Conservation (phyloP, 352 stramenopile species). For the Aphanomyces cochlioides region DNA sequence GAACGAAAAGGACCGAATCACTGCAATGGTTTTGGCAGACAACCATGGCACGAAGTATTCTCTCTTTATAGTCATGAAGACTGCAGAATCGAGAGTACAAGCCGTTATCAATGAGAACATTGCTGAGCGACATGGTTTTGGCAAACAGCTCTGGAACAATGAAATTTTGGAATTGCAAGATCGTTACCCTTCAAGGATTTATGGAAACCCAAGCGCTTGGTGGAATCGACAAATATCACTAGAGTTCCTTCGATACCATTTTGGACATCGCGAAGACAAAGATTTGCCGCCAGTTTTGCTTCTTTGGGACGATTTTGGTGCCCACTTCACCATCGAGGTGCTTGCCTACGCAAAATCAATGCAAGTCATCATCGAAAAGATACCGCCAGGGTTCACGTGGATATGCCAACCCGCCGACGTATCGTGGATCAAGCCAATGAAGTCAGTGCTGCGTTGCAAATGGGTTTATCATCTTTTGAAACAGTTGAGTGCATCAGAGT, state of each 20-base stretch:
- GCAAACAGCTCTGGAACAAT: slow-evolving; percentile 24
- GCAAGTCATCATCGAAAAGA: slow-evolving; percentile 9
- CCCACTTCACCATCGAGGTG: slow-evolving; percentile 9
- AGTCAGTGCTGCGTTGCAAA: not conserved
- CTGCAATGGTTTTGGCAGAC: slow-evolving; percentile 33
- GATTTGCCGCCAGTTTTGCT: not conserved
- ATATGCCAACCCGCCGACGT: slow-evolving; percentile 19
- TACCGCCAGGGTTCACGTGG: slow-evolving; percentile 17
- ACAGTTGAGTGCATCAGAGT: not conserved
- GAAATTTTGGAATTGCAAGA: slow-evolving; percentile 31
- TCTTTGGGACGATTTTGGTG: slow-evolving; percentile 15
- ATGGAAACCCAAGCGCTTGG: slow-evolving; percentile 36
- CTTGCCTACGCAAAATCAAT: slow-evolving; percentile 15
- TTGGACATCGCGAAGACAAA: slow-evolving; percentile 23
- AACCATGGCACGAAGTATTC: slow-evolving; percentile 33
- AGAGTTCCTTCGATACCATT: slow-evolving; percentile 33
- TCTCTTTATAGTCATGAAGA: slow-evolving; percentile 37
- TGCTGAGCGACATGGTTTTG: slow-evolving; percentile 32
- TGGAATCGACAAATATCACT: slow-evolving; percentile 37
- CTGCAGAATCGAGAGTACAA: not conserved
- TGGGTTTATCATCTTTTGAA: not conserved
- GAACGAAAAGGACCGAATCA: slow-evolving; percentile 36
- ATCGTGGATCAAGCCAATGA: slow-evolving; percentile 15
- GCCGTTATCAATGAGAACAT: not conserved
- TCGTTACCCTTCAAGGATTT: slow-evolving; percentile 26